phyloP scores from a whole-genome alignment of 2,329 filamentous ascomycete genomes.

The Beauveria sp. region DNA sequence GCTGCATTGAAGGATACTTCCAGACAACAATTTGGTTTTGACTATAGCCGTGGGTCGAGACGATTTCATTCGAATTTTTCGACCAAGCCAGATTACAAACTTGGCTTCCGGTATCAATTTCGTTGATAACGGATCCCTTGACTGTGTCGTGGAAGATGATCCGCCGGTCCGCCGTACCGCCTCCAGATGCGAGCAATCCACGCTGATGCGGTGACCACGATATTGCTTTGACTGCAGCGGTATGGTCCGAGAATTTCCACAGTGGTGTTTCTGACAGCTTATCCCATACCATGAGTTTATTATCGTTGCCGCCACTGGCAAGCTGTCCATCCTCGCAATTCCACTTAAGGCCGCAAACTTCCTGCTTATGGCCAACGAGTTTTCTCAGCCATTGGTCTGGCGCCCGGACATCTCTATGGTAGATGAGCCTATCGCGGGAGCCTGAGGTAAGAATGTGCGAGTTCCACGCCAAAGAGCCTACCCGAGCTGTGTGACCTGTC shows the following conservation, averaged over 20 bases:
- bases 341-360: conserved; percentile 95
- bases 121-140: conserved; percentile 71
- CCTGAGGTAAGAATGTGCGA: conserved; percentile 95
- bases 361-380: conserved; percentile 91
- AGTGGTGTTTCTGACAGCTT: conserved; percentile 86
- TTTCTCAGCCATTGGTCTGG: conserved; percentile 85
- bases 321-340: conserved; percentile 93
- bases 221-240: conserved; percentile 93
- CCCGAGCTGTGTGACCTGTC: conserved; percentile 90
- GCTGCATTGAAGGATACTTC: conserved; percentile 98
- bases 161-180: conserved; percentile 87
- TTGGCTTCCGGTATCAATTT: conserved; percentile 93
- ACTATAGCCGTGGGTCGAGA: conserved; percentile 92
- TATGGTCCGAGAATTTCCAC: conserved; percentile 92
- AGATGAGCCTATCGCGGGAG: conserved; percentile 86
- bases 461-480: conserved; percentile 95
- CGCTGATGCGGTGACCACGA: conserved; percentile 96
- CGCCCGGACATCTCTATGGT: conserved; percentile 88
- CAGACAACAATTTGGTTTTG: conserved; percentile 99
- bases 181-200: conserved; percentile 87
- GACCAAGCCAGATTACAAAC: conserved; percentile 99
- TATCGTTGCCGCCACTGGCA: conserved; percentile 94
- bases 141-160: conserved; percentile 98
- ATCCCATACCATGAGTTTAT: conserved; percentile 98
- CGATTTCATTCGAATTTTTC: conserved; percentile 95